phyloP scores from a whole-genome alignment of 805 yeast genomes.

The Isabelozyma gotoi region DNA sequence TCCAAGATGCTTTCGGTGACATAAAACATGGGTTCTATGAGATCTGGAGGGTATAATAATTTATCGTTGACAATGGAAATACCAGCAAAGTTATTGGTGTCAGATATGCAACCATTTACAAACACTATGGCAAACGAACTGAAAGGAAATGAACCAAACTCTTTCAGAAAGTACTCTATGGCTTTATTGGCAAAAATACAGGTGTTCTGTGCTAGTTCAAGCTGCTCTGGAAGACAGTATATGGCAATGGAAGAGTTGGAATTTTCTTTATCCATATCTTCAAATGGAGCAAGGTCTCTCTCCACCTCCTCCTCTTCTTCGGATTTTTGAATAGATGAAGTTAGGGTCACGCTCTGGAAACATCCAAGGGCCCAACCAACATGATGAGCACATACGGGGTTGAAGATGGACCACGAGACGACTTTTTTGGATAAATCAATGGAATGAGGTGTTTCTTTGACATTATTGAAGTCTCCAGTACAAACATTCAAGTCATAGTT shows the following conservation, averaged over 20 bases:
- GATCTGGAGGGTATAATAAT: conserved; percentile 66
- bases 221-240: conserved; percentile 62
- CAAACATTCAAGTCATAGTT: conserved; percentile 59
- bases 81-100: conserved; percentile 70
- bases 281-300: conserved; percentile 27
- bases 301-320: conserved; percentile 32
- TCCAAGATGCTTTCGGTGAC: conserved; percentile 68
- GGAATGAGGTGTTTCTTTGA: conserved; percentile 73
- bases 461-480: conserved; percentile 67
- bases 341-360: conserved; percentile 62
- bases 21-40: conserved; percentile 75
- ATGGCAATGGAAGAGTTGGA: conserved; percentile 45
- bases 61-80: conserved; percentile 59
- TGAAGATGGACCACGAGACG: conserved; percentile 68
- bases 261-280: conserved; percentile 28
- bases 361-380: conserved; percentile 95
- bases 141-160: conserved; percentile 92
- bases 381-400: conserved; percentile 91
- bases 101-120: conserved; percentile 53
- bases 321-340: conserved; percentile 33
- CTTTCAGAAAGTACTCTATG: conserved; percentile 78
- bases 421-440: conserved; percentile 72
- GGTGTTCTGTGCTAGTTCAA: conserved; percentile 61
- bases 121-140: conserved; percentile 77
- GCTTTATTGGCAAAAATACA: conserved; percentile 77